Evolutionary conservation across 106 monocot genomes (phyloP), one percentile per base, ranked within the genome.

Genomic region (Platanthera guangdongensis): DNA sequence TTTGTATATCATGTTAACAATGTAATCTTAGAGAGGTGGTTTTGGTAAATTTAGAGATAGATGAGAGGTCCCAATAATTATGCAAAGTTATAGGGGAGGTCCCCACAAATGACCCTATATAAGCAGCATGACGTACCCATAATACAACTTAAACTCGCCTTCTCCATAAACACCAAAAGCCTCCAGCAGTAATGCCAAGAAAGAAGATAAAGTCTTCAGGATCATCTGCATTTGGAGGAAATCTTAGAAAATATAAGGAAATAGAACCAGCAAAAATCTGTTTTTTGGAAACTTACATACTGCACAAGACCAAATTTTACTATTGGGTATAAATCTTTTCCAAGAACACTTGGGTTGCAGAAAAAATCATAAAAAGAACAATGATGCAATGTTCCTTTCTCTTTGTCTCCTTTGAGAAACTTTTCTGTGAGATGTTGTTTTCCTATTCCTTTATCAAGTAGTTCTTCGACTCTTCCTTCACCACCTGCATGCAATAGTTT

Each of bases 121-220:
- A 67, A 9, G 6, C 8, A 30, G 5, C 12, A 67, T 30, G 39
- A 72, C 87, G 52, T 88, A 94, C 94, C 94, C 91, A 46, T 94
- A 89, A 47, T 91, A 87, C 94, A 87, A 94, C 75, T 89, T 91
- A 77, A 94, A 94, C 74, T 94, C 87, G 5, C 91, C 94, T 14
- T 91, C 94, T 60, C 94, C 91, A 82, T 94, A 94, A 64, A 87
- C 87, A 64, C 94, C 89, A 65, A 91, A 85, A 72, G 87, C 28
- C 80, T 94, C 91, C 79, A 94, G 78, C 57, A 94, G 21, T 71
- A 91, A 80, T 73, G 94, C 74, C 72, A 94, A 68, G 74, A 91
- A 94, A 57, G 94, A 83, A 82, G 89, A 91, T 12, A 89, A 51
- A 14, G 94, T 87, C 80, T 94, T 94, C 60, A 94, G 78, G 80